phyloP scores from a whole-genome alignment of 1,139 yeast species.

The Saccharomyces hybrid region DNA sequence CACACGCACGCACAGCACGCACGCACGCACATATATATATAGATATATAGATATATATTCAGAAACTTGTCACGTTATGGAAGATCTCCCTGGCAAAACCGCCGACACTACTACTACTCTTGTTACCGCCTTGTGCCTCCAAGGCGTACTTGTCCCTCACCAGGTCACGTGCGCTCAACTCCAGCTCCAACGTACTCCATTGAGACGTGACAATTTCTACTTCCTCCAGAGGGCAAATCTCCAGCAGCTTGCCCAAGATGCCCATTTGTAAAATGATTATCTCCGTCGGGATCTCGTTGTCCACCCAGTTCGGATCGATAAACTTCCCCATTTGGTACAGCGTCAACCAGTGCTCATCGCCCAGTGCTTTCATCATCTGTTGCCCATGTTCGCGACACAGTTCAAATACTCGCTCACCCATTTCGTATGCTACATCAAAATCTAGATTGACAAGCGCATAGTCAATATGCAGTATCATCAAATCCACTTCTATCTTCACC shows the following conservation, averaged over 20 bases:
- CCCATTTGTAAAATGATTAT: constrained; percentile 40
- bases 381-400: not conserved
- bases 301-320: constrained; percentile 41
- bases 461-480: constrained; percentile 50
- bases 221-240: constrained; percentile 38
- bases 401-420: not conserved
- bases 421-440: constrained; percentile 43
- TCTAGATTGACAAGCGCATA: constrained; percentile 48
- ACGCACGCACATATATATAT: not conserved
- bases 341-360: constrained; percentile 41
- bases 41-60: not conserved
- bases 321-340: constrained; percentile 50
- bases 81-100: not conserved
- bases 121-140: constrained; percentile 2
- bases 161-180: constrained; percentile 28
- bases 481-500: constrained; percentile 21
- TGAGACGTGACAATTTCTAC: constrained; percentile 36
- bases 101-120: not conserved
- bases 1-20: not conserved
- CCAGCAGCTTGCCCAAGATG: constrained; percentile 41
- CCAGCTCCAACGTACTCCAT: constrained; percentile 38
- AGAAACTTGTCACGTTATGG: not conserved
- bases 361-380: not conserved
- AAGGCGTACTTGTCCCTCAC: constrained; percentile 23
- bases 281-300: constrained; percentile 32